Base-by-base conservation (phyloP, 2,329 filamentous ascomycete genomes). In the Fusarium praegraminearum region DNA sequence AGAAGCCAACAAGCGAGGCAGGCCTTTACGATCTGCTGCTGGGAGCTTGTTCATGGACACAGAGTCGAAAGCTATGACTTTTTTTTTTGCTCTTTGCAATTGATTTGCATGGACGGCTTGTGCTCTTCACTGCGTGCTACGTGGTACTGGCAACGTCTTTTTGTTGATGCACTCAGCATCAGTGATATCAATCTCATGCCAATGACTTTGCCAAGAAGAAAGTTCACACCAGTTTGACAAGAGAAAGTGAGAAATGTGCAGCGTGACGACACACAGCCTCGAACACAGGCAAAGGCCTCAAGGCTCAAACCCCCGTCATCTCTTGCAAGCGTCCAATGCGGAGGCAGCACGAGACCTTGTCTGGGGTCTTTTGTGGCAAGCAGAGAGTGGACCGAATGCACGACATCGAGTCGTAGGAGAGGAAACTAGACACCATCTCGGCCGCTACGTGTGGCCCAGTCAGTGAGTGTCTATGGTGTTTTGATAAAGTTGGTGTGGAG, bases 341-440 rank as follows among this genome's bases (percentile, higher is more conserved):
- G 65, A 60, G 69, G 70, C 74, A 72, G 71, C 76, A 78, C 76
- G 72, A 70, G 73, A 75, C 74, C 73, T 70, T 50, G 61, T 35
- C 66, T 62, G 51, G 59, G 54, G 57, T 55, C 68, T 62, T 73
- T 69, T 73, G 78, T 73, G 75, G 77, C 76, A 76, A 45, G 62
- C 38, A 65, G 43, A 63, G 60, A 63, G 50, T 49, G 49, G 45
- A 44, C 65, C 70, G 49, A 58, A 78, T 78, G 78, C 77, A 78
- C 75, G 74, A 78, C 79, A 83, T 83, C 79, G 78, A 83, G 80
- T 83, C 79, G 80, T 36, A 57, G 47, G 11, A 47, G 47, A 35
- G 32, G 24, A 62, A 36, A 43, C 49, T 52, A 55, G 45, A 65
- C 67, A 70, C 58, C 67, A 70, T 67, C 57, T 70, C 57, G 52